Percentiles rank a stretch among this genome's conserved stretches.
These are phyloP conservation scores for Cicer pinnatifidum DNA, from an alignment of 306 rosid species.

Conservation along the genomic window DNA sequence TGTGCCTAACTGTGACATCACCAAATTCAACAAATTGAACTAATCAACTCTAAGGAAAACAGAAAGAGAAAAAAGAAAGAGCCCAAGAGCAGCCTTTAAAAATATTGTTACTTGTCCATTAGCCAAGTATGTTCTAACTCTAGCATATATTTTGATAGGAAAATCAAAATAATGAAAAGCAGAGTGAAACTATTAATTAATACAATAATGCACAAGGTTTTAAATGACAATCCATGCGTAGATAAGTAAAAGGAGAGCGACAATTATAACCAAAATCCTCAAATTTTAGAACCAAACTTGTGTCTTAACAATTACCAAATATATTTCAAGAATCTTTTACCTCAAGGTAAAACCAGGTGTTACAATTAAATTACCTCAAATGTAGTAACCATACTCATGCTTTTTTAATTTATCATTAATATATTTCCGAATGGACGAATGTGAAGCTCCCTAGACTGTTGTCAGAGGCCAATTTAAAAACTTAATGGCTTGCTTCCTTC, in stretches of 20 bases:
- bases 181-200: neutral
- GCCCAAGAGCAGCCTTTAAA: too few relatives aligned
- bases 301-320: neutral
- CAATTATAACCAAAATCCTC: neutral
- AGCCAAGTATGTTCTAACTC: neutral
- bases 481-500: slow-evolving; percentile 38
- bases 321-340: neutral
- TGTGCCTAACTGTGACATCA: neutral
- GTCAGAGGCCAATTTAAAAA: slow-evolving; percentile 43
- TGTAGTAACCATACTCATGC: slow-evolving; percentile 8
- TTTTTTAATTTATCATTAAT: neutral
- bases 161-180: slow-evolving; percentile 25
- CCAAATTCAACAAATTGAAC: neutral
- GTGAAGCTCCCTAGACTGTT: slow-evolving; percentile 19
- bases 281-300: neutral
- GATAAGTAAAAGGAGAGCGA: neutral
- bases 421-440: neutral
- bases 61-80: too few relatives aligned
- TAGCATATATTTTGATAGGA: neutral
- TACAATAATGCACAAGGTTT: neutral
- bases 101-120: too few relatives aligned
- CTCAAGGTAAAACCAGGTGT: neutral
- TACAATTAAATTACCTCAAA: slow-evolving; percentile 20
- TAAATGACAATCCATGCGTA: slow-evolving; percentile 1
- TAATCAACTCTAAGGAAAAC: too few relatives aligned